Percentiles rank a stretch among this genome's conserved stretches.
Conservation (phyloP, 208 protist genomes). For the Vickermania ingenoplastis region DNA sequence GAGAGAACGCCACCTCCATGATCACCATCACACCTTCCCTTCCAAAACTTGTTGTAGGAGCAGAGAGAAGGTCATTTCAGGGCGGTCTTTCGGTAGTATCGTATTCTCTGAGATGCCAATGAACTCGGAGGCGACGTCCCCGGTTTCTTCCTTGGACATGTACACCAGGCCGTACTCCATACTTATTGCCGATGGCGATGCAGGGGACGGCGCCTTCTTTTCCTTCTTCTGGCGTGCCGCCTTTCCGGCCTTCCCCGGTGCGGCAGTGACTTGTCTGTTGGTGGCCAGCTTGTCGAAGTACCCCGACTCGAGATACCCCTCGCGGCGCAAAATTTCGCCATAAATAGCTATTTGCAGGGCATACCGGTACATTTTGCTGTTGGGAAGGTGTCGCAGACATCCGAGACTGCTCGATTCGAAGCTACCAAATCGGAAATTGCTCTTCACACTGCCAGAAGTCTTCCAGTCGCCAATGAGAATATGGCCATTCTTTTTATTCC, state of each 20-base stretch:
- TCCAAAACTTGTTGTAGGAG: conserved; percentile 62
- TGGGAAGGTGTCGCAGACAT: conserved; percentile 71
- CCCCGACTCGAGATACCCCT: conserved; percentile 49
- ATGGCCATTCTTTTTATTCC: conserved; percentile 45
- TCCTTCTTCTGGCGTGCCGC: neutral
- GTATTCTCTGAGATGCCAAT: conserved; percentile 44
- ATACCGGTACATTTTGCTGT: conserved; percentile 77
- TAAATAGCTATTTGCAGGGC: conserved; percentile 79
- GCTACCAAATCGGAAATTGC: conserved; percentile 67
- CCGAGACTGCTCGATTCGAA: conserved; percentile 62
- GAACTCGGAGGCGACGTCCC: conserved; percentile 47
- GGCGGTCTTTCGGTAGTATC: conserved; percentile 52
- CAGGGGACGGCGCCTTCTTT: neutral
- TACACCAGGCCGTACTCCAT: conserved; percentile 81
- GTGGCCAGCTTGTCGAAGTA: conserved; percentile 39
- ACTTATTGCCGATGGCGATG: conserved; percentile 11
- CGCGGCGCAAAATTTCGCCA: conserved; percentile 54
- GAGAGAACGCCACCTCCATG: no score
- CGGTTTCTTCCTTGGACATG: conserved; percentile 56
- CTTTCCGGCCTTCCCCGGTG: neutral
- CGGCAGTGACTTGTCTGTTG: neutral
- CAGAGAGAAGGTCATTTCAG: conserved; percentile 37
- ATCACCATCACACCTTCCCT: conserved; percentile 9
- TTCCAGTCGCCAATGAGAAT: conserved; percentile 85
- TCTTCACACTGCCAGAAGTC: conserved; percentile 63